Percentiles rank a stretch among this genome's conserved stretches.
Evolutionary conservation across 1,284 basidiomycete genomes (phyloP).

Genomic region (Porphyrellus sp.): DNA sequence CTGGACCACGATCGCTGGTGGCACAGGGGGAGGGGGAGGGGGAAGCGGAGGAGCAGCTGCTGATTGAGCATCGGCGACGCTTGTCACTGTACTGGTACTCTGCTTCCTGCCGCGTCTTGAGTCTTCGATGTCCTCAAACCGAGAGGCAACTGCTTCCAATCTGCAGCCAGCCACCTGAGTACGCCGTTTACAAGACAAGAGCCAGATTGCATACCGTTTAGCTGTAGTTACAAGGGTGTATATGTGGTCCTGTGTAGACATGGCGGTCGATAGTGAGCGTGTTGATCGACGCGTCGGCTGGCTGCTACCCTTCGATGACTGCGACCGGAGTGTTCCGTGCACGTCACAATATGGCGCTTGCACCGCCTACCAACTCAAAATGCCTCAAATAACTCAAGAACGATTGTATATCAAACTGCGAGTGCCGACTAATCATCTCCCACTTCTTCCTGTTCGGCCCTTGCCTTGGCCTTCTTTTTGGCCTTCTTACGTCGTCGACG

Average conservation of each 20-base stretch:
- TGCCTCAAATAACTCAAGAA: neutral
- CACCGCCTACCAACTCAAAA: neutral
- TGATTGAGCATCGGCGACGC: constrained; percentile 37
- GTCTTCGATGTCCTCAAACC: constrained; percentile 84
- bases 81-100: constrained; percentile 29
- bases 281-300: neutral
- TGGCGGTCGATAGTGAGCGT: constrained; percentile 8
- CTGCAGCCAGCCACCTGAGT: constrained; percentile 37
- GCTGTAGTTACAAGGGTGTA: constrained; percentile 77
- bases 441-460: constrained; percentile 3
- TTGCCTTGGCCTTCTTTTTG: constrained; percentile 53
- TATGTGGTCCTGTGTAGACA: constrained; percentile 42
- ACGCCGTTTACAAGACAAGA: neutral
- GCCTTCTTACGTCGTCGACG: constrained; percentile 67
- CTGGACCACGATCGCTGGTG: constrained; percentile 37
- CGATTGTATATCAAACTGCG: neutral
- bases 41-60: constrained; percentile 39
- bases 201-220: constrained; percentile 59
- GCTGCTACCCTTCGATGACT: neutral
- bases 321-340: constrained; percentile 22
- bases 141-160: constrained; percentile 89
- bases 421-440: constrained; percentile 12
- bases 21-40: constrained; percentile 40
- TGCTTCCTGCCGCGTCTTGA: constrained; percentile 40
- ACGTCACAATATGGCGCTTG: neutral